These are phyloP conservation scores for Anthostomella pinea DNA, from an alignment of 2,329 filamentous ascomycete genomes.

Conservation along the genomic window DNA sequence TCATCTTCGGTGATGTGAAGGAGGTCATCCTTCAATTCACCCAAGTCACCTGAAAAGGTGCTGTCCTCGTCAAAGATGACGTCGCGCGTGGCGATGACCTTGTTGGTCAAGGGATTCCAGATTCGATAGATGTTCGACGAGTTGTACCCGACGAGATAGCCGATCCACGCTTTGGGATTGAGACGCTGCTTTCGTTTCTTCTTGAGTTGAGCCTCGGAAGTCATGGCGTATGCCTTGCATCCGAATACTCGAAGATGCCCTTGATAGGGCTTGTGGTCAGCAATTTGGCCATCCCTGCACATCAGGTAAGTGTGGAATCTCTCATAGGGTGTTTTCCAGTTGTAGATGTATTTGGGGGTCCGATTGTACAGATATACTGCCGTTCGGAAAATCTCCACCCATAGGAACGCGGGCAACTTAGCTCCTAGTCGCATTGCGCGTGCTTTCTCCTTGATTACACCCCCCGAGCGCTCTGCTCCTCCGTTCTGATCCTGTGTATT, in stretches of 20 bases:
- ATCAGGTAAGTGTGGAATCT: background rate
- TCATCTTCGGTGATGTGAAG: too few species aligned
- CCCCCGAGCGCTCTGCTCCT: background rate
- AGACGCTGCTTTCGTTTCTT: background rate
- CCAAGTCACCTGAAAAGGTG: too few species aligned
- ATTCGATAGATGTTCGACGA: constrained; percentile 1
- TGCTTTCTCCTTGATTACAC: background rate
- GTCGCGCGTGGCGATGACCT: background rate
- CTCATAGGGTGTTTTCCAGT: constrained; percentile 1
- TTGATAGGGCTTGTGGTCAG: background rate
- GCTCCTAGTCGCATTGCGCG: background rate
- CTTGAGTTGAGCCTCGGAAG: background rate
- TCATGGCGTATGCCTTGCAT: constrained; percentile 1
- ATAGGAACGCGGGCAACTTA: background rate
- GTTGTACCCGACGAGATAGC: background rate
- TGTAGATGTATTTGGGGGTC: background rate
- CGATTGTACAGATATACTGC: constrained; percentile 1
- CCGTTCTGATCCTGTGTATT: too few species aligned
- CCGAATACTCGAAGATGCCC: background rate
- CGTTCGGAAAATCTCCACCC: background rate
- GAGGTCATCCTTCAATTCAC: too few species aligned
- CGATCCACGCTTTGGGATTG: background rate
- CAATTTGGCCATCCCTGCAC: too few species aligned
- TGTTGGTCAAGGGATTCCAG: background rate
- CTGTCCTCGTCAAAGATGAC: background rate